phyloP scores from a whole-genome alignment of 176 grass and related monocot species.

The Triticum urartu region DNA sequence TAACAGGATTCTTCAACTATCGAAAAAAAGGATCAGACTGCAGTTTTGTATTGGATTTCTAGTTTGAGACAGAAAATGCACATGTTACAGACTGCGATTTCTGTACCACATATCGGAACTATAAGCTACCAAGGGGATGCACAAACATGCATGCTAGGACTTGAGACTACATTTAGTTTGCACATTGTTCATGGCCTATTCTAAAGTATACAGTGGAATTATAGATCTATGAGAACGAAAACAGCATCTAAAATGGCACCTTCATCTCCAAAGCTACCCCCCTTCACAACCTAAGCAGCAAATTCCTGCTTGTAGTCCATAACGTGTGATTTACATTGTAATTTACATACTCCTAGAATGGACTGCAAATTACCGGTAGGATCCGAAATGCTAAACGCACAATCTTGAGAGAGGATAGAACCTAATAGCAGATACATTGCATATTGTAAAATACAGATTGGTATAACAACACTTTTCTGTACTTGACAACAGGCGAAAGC shows the following conservation, averaged over 20 bases:
- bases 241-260: neutral
- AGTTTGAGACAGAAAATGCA: neutral
- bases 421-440: neutral
- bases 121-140: neutral
- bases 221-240: neutral
- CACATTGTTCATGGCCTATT: neutral
- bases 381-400: neutral
- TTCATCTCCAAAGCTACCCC: neutral
- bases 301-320: neutral
- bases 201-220: neutral
- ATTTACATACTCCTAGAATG: neutral
- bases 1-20: constrained; percentile 13
- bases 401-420: no score
- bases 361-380: neutral
- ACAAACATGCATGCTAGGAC: neutral
- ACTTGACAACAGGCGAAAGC: neutral
- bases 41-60: neutral
- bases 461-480: neutral
- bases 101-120: neutral
- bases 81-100: no score
- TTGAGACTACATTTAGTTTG: neutral
- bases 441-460: neutral
- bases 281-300: neutral
- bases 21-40: neutral
- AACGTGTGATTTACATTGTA: neutral